These are phyloP conservation scores for Cucurbita ficifolia DNA, from an alignment of 306 rosid species.

Conservation along the genomic window DNA sequence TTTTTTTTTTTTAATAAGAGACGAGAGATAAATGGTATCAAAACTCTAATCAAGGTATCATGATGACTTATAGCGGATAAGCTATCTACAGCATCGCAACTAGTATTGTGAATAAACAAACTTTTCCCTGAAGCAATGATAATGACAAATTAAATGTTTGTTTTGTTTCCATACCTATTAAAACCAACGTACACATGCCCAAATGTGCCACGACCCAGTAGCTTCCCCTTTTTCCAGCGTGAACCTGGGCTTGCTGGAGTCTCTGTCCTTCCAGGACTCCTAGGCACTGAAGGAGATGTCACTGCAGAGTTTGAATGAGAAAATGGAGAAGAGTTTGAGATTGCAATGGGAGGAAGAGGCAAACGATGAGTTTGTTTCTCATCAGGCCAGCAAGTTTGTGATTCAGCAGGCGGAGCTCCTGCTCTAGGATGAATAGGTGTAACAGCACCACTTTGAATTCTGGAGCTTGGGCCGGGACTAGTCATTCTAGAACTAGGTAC, in stretches of 20 bases:
- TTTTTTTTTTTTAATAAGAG: too few relatives aligned
- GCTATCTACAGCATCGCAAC: neutral
- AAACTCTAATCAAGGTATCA: neutral
- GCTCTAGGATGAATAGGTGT: constrained; percentile 95
- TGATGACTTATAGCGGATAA: neutral
- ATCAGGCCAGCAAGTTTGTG: constrained; percentile 64
- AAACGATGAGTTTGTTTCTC: constrained; percentile 91
- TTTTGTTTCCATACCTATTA: constrained; percentile 44
- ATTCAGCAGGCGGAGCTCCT: constrained; percentile 47
- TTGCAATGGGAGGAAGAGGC: constrained; percentile 83
- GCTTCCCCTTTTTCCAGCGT: constrained; percentile 95
- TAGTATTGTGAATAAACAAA: neutral
- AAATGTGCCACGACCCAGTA: constrained; percentile 90
- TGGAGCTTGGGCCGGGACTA: constrained; percentile 85
- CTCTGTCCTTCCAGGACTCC: constrained; percentile 97
- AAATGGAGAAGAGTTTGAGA: constrained; percentile 45
- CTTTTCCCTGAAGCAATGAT: neutral
- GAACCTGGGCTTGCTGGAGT: constrained; percentile 75
- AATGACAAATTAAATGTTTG: neutral
- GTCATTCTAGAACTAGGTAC: constrained; percentile 52
- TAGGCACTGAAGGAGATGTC: constrained; percentile 92
- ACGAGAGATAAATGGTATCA: neutral
- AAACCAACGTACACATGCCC: constrained; percentile 96
- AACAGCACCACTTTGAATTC: constrained; percentile 98
- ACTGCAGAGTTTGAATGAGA: constrained; percentile 92